Evolutionary conservation across 257 asterid genomes (phyloP).

Genomic region (Coffea eugenioides): DNA sequence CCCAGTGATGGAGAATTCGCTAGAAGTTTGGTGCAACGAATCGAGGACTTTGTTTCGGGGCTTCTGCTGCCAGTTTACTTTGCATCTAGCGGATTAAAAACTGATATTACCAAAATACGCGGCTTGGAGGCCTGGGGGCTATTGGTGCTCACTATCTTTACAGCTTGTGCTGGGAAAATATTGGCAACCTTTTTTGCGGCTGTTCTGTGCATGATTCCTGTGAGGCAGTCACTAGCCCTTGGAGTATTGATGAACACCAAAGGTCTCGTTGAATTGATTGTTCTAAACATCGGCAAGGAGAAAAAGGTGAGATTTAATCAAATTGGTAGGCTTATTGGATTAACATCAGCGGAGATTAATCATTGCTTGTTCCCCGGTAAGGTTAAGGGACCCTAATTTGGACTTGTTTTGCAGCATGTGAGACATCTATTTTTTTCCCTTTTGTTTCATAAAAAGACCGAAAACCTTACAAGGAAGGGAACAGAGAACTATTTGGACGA

Average conservation of each 20-base stretch:
- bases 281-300: constrained; percentile 63
- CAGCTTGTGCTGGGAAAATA: constrained; percentile 63
- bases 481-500: no score
- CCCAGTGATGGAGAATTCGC: constrained; percentile 54
- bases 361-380: no score
- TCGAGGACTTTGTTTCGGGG: constrained; percentile 64
- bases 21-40: constrained; percentile 34
- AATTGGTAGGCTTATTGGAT: no score
- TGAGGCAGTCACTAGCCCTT: constrained; percentile 54
- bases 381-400: no score
- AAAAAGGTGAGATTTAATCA: constrained; percentile 33
- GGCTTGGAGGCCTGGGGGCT: constrained; percentile 57
- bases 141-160: constrained; percentile 46
- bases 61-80: constrained; percentile 59
- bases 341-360: no score
- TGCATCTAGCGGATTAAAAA: constrained; percentile 58
- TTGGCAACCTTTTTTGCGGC: constrained; percentile 57
- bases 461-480: no score
- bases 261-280: constrained; percentile 67
- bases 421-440: no score
- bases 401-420: no score
- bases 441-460: no score
- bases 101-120: constrained; percentile 39
- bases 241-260: constrained; percentile 73
- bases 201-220: constrained; percentile 47